These are phyloP conservation scores for Stagonosporopsis tanaceti DNA, from an alignment of 2,329 filamentous ascomycete genomes.

Conservation along the genomic window DNA sequence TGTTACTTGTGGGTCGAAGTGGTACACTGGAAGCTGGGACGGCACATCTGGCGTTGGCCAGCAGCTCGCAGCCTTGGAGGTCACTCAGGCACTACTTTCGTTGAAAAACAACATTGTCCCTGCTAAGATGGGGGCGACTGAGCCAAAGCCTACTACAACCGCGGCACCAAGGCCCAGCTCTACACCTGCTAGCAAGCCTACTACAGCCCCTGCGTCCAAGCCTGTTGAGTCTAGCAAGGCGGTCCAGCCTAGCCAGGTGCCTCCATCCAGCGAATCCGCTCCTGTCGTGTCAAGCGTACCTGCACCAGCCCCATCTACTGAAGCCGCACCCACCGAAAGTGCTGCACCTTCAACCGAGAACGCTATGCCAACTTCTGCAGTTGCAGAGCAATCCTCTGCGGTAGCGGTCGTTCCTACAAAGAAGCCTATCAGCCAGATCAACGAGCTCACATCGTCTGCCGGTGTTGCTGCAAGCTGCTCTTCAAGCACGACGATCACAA, in stretches of 20 bases:
- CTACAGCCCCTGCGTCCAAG: constrained; percentile 6
- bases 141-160: constrained; percentile 28
- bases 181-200: constrained; percentile 16
- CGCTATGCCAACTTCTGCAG: constrained; percentile 6
- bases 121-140: constrained; percentile 30
- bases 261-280: constrained; percentile 13
- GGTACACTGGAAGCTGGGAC: constrained; percentile 55
- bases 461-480: constrained; percentile 24
- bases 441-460: constrained; percentile 21
- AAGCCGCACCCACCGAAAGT: constrained; percentile 14
- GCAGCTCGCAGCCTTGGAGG: constrained; percentile 55
- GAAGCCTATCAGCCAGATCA: constrained; percentile 24
- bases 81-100: constrained; percentile 54
- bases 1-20: constrained; percentile 55
- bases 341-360: constrained; percentile 12
- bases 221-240: constrained; percentile 19
- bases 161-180: constrained; percentile 29
- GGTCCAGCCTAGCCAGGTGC: not conserved
- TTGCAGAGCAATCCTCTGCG: constrained; percentile 11
- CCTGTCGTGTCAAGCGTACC: constrained; percentile 7
- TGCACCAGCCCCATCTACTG: constrained; percentile 17
- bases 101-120: constrained; percentile 44
- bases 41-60: constrained; percentile 54
- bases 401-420: constrained; percentile 12
- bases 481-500: constrained; percentile 33